Evolutionary conservation across 1,139 yeast species (phyloP), one percentile per base, ranked within the genome.

Genomic region (Geotrichum bryndzae): DNA sequence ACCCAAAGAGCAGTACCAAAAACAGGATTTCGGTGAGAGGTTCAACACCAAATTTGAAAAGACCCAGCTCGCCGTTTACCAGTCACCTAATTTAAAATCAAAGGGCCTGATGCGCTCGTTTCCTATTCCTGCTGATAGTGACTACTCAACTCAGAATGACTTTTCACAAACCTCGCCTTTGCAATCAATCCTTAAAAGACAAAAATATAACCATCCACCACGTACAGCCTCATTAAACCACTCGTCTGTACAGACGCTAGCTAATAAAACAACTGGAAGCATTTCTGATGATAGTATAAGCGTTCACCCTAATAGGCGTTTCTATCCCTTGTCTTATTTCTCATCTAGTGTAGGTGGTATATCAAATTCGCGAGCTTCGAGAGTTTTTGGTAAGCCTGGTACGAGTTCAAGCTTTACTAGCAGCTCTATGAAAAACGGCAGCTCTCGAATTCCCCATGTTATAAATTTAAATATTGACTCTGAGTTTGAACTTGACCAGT

Each of bases 161-260:
- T 29, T 29, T 29, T 29, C 7, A 8, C 33, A 29, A 29, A 8
- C 33, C 7, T 29, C 8, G 33, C 7, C 33, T 5, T 29, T 29
- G 33, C 10, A 8, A n/a, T 25, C 53, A 6, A 56, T 48, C 13
- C 23, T n/a, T 46, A 50, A 50, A 48, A 54, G 54, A 31, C 50
- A 38, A 18, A 27, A 38, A 52, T 29, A 46, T 10, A 31, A 53
- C 8, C 53, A 27, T 45, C 51, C 53, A 10, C 53, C 38, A 25
- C 48, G 51, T 22, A 48, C 50, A 7, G 53, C 57, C 3, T 33
- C 54, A 2, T 50, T 60, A 13, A 53, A 58, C 25, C 33, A 45
- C 22, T 60, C 62, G 13, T 60, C 62, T 23, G 29, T 53, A 29
- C 31, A 52, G 25, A n/a, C 54, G n/a, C 52, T 56, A 13, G 22